Conservation (phyloP, 768 basidiomycete genomes). For the Russula ochroleuca region DNA sequence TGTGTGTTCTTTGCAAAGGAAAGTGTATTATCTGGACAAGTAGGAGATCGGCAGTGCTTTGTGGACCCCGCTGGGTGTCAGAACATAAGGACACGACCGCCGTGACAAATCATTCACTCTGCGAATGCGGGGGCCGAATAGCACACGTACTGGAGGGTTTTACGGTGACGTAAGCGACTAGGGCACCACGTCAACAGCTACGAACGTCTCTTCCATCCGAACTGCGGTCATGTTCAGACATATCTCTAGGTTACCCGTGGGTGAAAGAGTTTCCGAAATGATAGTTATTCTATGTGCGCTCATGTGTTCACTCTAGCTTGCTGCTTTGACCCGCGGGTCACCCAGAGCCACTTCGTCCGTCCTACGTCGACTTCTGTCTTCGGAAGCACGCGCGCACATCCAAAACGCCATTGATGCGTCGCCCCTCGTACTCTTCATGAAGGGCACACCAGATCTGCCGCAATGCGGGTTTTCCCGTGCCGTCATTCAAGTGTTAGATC, state of each 20-base stretch:
- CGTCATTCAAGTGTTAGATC: conserved; percentile 82
- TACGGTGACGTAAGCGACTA: neutral
- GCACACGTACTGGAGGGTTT: no score
- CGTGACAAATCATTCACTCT: no score
- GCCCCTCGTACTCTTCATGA: conserved; percentile 97
- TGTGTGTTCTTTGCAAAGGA: conserved; percentile 22
- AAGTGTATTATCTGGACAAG: conserved; percentile 15
- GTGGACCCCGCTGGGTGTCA: no score
- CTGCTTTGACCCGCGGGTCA: conserved; percentile 26
- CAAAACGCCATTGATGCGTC: conserved; percentile 66
- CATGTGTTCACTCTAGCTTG: neutral
- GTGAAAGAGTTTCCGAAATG: neutral
- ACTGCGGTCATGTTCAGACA: conserved; percentile 4
- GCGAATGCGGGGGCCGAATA: no score
- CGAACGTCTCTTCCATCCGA: neutral
- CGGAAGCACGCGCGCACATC: conserved; percentile 59
- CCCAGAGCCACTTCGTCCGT: conserved; percentile 28
- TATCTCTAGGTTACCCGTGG: conserved; percentile 15
- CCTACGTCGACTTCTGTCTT: conserved; percentile 51
- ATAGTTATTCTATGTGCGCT: no score
- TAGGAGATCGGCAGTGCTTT: neutral
- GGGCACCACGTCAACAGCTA: neutral
- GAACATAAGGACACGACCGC: no score
- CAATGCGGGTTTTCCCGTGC: conserved; percentile 97
- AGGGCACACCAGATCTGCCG: conserved; percentile 81